Base-by-base conservation (phyloP, 2,329 filamentous ascomycete species). In the Fusarium sp. region DNA sequence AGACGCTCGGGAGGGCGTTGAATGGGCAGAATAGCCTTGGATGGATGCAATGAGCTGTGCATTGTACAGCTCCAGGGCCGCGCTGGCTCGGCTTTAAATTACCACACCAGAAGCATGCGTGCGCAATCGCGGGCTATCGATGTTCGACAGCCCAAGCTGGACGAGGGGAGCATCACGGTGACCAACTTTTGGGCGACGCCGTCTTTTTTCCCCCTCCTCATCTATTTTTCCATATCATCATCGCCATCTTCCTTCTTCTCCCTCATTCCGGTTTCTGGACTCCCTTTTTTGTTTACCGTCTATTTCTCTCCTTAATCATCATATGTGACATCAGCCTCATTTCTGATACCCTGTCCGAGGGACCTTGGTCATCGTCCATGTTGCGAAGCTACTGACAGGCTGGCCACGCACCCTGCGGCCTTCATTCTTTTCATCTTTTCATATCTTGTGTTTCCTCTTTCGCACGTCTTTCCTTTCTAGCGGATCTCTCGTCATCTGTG, bases 11-110 rank as follows among this genome's bases (percentile, higher is more conserved):
- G 16, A 67, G 63, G 67, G 25, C 25, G 46, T 64, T 67, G 67
- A 70, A 70, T 69, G 67, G 62, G 42, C 29, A 42, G 40, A 58
- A 42, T 46, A 13, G 14, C 36, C 51, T 36, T 49, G 51, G 54
- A 69, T 66, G 62, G 66, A 31, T 70, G 67, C 67, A 53, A 58
- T 68, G 60, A 55, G 67, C 64, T 70, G 64, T 70, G 68, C 64
- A 68, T 70, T 62, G 61, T 53, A 63, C 44, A 64, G 56, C 46
- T 68, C 38, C 46, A 60, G 53, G 63, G 53, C 59, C 64, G 58
- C 40, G 46, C 68, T 68, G 61, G 57, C 64, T 70, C 54, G 68
- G 64, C 68, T 62, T 62, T 67, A 69, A 51, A 71, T 70, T 70
- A 68, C 59, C 25, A 68, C 44, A 23, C 65, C 57, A 69, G 58